Base-by-base conservation (phyloP, 164 flowering plant genomes). In the Paratinospora sagittata region DNA sequence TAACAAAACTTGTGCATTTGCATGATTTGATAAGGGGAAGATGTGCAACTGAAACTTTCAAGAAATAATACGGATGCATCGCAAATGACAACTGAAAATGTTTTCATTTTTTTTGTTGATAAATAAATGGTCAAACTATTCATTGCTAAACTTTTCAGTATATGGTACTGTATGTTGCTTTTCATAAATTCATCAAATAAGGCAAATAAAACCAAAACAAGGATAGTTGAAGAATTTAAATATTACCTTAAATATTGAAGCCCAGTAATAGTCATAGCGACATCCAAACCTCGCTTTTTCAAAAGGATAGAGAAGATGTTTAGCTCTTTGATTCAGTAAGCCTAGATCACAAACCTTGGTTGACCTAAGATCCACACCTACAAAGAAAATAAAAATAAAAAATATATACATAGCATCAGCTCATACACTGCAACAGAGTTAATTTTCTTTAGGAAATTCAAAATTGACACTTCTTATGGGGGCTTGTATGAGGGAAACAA, bases 251-350 rank as follows among this genome's bases (percentile, higher is more conserved):
- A 90, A 90, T 13, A 95, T 73, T 39, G 98, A 90, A 70, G 97
- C 92, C 98, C 98, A 95, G 68, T 95, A 95, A 77, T 95, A 95
- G 82, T 95, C 98, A 75, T 85, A 84, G 62, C 80, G 97, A 67
- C 98, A 92, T 39, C 96, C 82, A 72, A 88, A 92, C 69, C 83
- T 90, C 73, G 75, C 84, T 67, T 80, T 81, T 49, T 87, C 88
- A 37, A 66, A 75, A 6, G 92, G 86, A 65, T 87, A 82, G 77
- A 90, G 83, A 16, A 85, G 86, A 76, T 84, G 75, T 84, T 90
- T 86, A 58, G 93, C 90, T 70, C 87, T 90, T 75, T 84, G 88
- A 78, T 90, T 90, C 30, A 88, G 70, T 27, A 89, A 66, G 10
- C 97, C 97, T 75, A 90, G 84, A 72, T 90, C 97, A 84, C 98